Conservation (phyloP, 371 early-diverging fungal genomes). For the Syncephalastrum racemosum region DNA sequence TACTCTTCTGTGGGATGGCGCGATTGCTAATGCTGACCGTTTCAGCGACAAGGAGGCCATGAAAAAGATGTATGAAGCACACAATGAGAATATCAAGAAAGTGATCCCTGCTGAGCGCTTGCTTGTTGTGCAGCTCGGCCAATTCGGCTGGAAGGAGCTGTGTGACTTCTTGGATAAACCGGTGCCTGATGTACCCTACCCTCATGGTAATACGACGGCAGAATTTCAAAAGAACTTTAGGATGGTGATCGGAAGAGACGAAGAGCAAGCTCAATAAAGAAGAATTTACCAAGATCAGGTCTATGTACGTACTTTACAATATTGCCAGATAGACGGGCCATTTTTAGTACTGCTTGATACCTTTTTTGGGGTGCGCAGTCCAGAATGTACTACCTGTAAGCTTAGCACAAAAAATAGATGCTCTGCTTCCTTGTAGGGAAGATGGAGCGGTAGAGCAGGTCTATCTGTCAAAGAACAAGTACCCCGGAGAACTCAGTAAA, state of each 20-base stretch:
- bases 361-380: too few relatives aligned
- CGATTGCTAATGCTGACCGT: slow-evolving; percentile 10
- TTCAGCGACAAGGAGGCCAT: slow-evolving; percentile 23
- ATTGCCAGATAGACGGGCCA: background rate
- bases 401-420: too few relatives aligned
- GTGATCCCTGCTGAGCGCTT: slow-evolving; percentile 29
- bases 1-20: slow-evolving; percentile 18
- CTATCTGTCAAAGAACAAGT: too few relatives aligned
- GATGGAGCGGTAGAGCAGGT: too few relatives aligned
- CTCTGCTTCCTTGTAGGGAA: too few relatives aligned
- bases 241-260: slow-evolving; percentile 16
- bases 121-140: slow-evolving; percentile 28
- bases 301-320: background rate
- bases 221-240: slow-evolving; percentile 13
- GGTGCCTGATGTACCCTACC: slow-evolving; percentile 20
- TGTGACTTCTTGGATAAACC: slow-evolving; percentile 19
- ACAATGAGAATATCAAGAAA: slow-evolving; percentile 29
- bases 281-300: too few relatives aligned
- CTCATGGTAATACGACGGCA: background rate
- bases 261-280: slow-evolving; percentile 15
- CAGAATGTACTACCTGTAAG: too few relatives aligned
- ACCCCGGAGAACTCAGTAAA: too few relatives aligned
- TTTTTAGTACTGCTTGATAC: too few relatives aligned
- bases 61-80: slow-evolving; percentile 17
- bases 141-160: slow-evolving; percentile 23